A percentile compares a stretch with the other conserved stretches of the same genome.
Conservation (phyloP, 164 flowering plant species). For the Platanus orientalis region DNA sequence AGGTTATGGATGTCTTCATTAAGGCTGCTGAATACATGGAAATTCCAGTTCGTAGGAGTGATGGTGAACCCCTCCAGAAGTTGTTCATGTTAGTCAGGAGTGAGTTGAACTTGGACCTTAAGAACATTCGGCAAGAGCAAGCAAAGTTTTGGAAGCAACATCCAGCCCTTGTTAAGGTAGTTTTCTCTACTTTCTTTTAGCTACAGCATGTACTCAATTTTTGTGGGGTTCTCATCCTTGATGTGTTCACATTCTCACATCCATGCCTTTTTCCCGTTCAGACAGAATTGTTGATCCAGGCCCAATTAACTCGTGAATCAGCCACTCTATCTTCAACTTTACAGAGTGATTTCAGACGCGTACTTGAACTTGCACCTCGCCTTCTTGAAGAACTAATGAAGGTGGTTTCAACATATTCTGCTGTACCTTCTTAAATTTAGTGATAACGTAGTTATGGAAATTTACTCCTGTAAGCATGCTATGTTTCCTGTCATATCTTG, state of each 20-base stretch:
- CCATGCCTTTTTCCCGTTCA: constrained; percentile 28
- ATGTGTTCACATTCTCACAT: constrained; percentile 9
- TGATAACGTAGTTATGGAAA: not conserved
- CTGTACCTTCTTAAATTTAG: not conserved
- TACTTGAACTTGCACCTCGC: constrained; percentile 88
- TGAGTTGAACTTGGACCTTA: constrained; percentile 86
- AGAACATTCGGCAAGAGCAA: constrained; percentile 89
- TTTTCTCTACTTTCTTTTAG: not conserved
- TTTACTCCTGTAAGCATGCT: not conserved
- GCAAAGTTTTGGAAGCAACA: constrained; percentile 99
- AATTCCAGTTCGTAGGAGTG: constrained; percentile 90
- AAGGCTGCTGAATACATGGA: constrained; percentile 96
- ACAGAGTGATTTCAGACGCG: constrained; percentile 62
- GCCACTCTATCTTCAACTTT: constrained; percentile 56
- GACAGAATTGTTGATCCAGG: constrained; percentile 91
- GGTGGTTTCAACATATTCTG: constrained; percentile 32
- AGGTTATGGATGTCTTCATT: constrained; percentile 92
- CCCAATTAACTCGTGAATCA: constrained; percentile 79
- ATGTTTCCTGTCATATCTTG: not conserved
- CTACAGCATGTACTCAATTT: not conserved
- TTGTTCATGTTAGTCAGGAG: constrained; percentile 79
- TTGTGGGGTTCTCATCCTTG: not conserved
- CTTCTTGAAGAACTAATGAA: constrained; percentile 95
- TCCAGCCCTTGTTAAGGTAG: constrained; percentile 82
- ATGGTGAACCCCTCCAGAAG: constrained; percentile 86